These are phyloP conservation scores for Coffea eugenioides DNA, from an alignment of 257 asterid species.

Conservation along the genomic window DNA sequence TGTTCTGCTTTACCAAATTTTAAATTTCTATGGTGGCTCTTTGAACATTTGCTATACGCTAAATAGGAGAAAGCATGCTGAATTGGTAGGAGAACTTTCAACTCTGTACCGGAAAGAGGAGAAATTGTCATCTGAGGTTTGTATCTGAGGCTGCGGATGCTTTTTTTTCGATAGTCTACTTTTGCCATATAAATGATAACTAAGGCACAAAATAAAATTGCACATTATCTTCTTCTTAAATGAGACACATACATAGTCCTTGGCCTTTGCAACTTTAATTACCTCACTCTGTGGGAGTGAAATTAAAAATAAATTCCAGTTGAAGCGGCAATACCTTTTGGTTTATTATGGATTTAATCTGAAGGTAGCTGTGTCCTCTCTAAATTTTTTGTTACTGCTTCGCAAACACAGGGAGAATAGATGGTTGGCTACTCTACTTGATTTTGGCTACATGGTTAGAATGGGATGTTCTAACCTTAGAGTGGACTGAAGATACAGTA, in stretches of 20 bases:
- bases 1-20: background rate
- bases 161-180: background rate
- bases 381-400: background rate
- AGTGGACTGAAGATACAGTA: background rate
- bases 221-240: background rate
- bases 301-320: background rate
- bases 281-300: background rate
- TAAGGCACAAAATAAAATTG: background rate
- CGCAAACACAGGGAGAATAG: background rate
- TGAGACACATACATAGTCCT: background rate
- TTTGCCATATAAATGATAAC: background rate
- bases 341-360: background rate
- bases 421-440: background rate
- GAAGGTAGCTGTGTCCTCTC: background rate
- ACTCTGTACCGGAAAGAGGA: conserved; percentile 81
- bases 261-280: background rate
- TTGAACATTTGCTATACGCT: conserved; percentile 21
- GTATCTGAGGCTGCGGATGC: conserved; percentile 26
- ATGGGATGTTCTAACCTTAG: background rate
- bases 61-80: conserved; percentile 96
- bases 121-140: conserved; percentile 86
- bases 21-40: background rate
- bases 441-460: background rate
- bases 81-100: conserved; percentile 88
- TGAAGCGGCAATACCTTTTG: background rate